Evolutionary conservation across 2,329 filamentous ascomycete genomes (phyloP), one percentile per base, ranked within the genome.

Genomic region (Cadophora luteo-olivacea): DNA sequence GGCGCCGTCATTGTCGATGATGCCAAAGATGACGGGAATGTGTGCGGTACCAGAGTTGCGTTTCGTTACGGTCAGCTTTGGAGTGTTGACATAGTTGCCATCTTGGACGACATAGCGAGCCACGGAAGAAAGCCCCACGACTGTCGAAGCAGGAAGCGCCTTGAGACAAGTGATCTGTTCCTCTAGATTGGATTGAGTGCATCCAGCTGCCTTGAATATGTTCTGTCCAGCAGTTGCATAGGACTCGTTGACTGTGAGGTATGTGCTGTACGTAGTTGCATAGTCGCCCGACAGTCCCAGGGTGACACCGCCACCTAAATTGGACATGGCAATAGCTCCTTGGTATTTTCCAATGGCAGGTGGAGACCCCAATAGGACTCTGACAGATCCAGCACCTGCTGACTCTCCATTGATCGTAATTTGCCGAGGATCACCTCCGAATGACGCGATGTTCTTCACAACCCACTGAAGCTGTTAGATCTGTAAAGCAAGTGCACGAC

Each of bases 61-160:
- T 9, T 79, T 79, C 3, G 78, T 75, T 33, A 85, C 79, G 62
- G 83, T 78, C 12, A 86, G 80, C 52, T 85, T 77, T 12, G 80
- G 76, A 0, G 84, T 84, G 69, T 83, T 82, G 67, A 87, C 83
- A 64, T 81, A 83, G n/a, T 76, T 79, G 25, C 84, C 84, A 67
- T 87, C 85, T 72, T 86, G 84, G 12, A 87, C 84, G 8, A 86
- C 83, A 69, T 85, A 85, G 52, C 83, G 80, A 16, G 85, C 84
- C 1, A 82, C 80, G 0, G 79, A 81, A 4, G 75, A 68, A 7
- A 81, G 73, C 3, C 76, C 77, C 0, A 81, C 78, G 11, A 85
- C 74, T 1, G 76, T 76, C 2, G 77, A 72, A 0, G 83, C 81
- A 12, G 81, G 80, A 1, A 82, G 77, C 41, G 78, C 72, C 60